phyloP scores from a whole-genome alignment of 2,329 filamentous ascomycete species.

The Bipolaris oryzae region DNA sequence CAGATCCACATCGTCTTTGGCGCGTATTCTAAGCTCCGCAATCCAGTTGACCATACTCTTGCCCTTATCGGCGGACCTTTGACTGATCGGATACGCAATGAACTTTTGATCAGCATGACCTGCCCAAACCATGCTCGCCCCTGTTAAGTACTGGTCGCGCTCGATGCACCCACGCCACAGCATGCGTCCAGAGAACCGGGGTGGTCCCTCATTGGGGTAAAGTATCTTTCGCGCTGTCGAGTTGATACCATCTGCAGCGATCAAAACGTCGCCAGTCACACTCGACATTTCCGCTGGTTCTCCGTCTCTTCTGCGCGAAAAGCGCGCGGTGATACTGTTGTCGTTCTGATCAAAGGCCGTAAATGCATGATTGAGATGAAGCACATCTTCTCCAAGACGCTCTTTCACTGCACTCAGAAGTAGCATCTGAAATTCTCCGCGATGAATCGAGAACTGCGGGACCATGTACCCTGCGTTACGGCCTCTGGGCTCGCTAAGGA shows the following conservation, averaged over 20 bases:
- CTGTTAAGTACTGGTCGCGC: slow-evolving; percentile 50
- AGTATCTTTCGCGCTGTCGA: slow-evolving; percentile 50
- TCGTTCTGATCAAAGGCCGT: slow-evolving; percentile 46
- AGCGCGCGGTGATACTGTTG: slow-evolving; percentile 48
- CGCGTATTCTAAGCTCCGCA: slow-evolving; percentile 52
- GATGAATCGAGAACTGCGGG: slow-evolving; percentile 55
- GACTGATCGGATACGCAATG: slow-evolving; percentile 55
- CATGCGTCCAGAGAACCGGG: slow-evolving; percentile 55
- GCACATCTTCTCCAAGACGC: slow-evolving; percentile 46
- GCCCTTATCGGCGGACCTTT: slow-evolving; percentile 43
- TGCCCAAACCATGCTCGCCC: slow-evolving; percentile 54
- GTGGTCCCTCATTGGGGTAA: slow-evolving; percentile 54
- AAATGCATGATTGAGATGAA: slow-evolving; percentile 52
- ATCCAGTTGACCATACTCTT: slow-evolving; percentile 56
- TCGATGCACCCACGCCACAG: slow-evolving; percentile 55
- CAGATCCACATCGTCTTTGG: slow-evolving; percentile 51
- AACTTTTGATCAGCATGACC: slow-evolving; percentile 57
- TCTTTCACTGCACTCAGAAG: slow-evolving; percentile 52
- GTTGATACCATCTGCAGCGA: slow-evolving; percentile 56
- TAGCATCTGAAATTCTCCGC: slow-evolving; percentile 55
- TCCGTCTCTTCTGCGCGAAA: slow-evolving; percentile 39
- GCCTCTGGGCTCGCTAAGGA: slow-evolving; percentile 53
- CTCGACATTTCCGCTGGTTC: slow-evolving; percentile 36
- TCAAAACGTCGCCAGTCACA: slow-evolving; percentile 45
- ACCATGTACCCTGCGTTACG: slow-evolving; percentile 51